phyloP scores from a whole-genome alignment of 805 yeast species.

The Yamadazyma phyllophila region DNA sequence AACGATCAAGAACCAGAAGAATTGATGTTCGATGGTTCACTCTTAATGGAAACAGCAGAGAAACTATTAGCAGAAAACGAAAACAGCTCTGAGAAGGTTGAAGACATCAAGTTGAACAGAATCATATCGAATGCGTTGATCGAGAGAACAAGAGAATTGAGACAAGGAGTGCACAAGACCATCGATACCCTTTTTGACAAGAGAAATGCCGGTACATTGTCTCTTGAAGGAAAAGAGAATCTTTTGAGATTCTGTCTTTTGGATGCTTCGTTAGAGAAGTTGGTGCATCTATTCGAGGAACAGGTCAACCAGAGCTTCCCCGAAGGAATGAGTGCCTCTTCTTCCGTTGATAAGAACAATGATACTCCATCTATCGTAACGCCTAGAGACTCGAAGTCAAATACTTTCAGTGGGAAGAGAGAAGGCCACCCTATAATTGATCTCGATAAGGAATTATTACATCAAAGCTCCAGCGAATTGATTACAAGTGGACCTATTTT shows the following conservation, averaged over 20 bases:
- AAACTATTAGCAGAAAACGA: constrained; percentile 49
- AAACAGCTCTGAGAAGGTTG: constrained; percentile 33
- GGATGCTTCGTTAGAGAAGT: constrained; percentile 53
- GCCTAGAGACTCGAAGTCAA: not conserved
- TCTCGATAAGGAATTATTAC: constrained; percentile 34
- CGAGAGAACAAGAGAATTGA: constrained; percentile 48
- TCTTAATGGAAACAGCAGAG: constrained; percentile 72
- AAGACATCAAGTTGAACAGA: constrained; percentile 39
- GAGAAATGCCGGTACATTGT: constrained; percentile 44
- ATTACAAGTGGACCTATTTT: constrained; percentile 54
- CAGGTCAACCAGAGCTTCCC: constrained; percentile 20
- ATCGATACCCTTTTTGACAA: constrained; percentile 50
- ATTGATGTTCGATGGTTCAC: constrained; percentile 70
- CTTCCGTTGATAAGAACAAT: constrained; percentile 13
- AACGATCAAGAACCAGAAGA: constrained; percentile 54
- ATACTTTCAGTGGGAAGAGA: constrained; percentile 1
- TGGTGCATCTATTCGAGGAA: constrained; percentile 50
- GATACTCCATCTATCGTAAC: not conserved
- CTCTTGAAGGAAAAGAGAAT: constrained; percentile 56
- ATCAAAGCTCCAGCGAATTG: constrained; percentile 48
- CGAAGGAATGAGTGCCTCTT: constrained; percentile 18
- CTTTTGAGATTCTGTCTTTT: constrained; percentile 51
- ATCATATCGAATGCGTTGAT: constrained; percentile 50
- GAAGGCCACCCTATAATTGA: constrained; percentile 10
- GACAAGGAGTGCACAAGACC: constrained; percentile 50